phyloP scores from a whole-genome alignment of 2,329 filamentous ascomycete genomes.

The Neofusicoccum sp. region DNA sequence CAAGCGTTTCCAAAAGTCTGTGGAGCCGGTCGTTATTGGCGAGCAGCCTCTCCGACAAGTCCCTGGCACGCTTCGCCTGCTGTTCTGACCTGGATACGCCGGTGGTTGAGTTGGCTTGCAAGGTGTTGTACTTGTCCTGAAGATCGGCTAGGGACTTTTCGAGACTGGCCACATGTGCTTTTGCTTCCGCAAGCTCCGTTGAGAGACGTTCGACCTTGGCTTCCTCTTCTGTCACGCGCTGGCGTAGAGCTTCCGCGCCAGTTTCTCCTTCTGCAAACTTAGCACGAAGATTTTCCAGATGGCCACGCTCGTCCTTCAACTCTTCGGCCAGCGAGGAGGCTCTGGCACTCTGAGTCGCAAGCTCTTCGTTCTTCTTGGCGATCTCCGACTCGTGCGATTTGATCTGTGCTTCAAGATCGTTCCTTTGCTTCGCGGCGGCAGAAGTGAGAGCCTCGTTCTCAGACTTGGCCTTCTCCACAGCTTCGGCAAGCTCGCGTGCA shows the following conservation, averaged over 20 bases:
- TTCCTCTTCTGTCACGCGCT: slow-evolving; percentile 76
- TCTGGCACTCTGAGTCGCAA: slow-evolving; percentile 52
- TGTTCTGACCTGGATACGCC: slow-evolving; percentile 34
- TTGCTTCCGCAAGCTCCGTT: slow-evolving; percentile 72
- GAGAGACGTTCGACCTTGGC: slow-evolving; percentile 67
- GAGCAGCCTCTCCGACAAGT: slow-evolving; percentile 82
- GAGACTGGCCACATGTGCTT: slow-evolving; percentile 73
- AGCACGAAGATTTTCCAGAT: slow-evolving; percentile 68
- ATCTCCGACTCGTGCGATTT: slow-evolving; percentile 43
- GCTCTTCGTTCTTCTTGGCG: slow-evolving; percentile 43
- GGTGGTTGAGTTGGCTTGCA: slow-evolving; percentile 49
- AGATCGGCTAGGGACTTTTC: slow-evolving; percentile 74
- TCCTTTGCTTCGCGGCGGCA: slow-evolving; percentile 44
- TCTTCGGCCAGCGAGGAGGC: slow-evolving; percentile 51
- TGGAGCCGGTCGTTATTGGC: slow-evolving; percentile 82
- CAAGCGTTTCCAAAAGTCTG: slow-evolving; percentile 81
- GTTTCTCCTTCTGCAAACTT: slow-evolving; percentile 82
- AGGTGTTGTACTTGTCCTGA: slow-evolving; percentile 64
- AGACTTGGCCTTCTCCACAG: slow-evolving; percentile 49
- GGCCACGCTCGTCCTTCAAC: slow-evolving; percentile 67
- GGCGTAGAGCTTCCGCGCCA: slow-evolving; percentile 76
- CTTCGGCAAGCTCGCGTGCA: slow-evolving; percentile 48
- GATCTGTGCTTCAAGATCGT: slow-evolving; percentile 38
- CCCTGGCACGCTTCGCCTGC: slow-evolving; percentile 73
- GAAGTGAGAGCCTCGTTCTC: slow-evolving; percentile 48